Evolutionary conservation across 2,329 filamentous ascomycete species (phyloP), one percentile per base, ranked within the genome.

Genomic region (Monilinia aucupariae): DNA sequence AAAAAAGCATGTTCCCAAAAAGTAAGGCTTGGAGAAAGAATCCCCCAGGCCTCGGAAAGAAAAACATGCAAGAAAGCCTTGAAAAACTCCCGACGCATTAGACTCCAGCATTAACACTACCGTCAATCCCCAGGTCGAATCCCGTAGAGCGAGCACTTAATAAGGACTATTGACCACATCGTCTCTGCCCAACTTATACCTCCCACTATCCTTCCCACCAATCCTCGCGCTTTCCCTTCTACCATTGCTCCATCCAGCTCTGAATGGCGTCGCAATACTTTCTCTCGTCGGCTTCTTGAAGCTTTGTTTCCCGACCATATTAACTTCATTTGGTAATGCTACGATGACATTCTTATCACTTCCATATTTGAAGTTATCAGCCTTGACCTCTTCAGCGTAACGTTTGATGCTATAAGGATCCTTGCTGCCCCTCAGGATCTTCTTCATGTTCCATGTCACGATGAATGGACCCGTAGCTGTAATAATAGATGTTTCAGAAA

Each of bases 331-430:
- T 2, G 94, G 92, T 67, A 99, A 79, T 0, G 94, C 94, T 43
- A 99, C 93, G 72, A 99, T 96, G 71, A 99, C 91, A 72, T 97
- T 97, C 84, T 96, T 96, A 76, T 99, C 94, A 6, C 88, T 92
- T 53, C 93, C 93, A 72, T 92, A 99, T 72, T 94, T 92, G 85
- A 99, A 99, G 75, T 99, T 96, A 75, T 99, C 94, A 4, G 94
- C 94, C 81, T 96, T 97, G 73, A 99, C 92, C 67, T 96, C 89
- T 72, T 99, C 94, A 0, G 86, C 83, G 74, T 99, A 99, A 20
- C 94, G 88, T 81, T 97, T 97, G 81, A 99, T 97, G 70, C 87
- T 90, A 78, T 99, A 99, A 0, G 93, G 89, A 64, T 94, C 89
- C 76, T 92, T 94, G 68, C 83, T 84, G 59, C 90, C 91, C 27